Evolutionary conservation across 257 asterid species (phyloP).

Genomic region (Penstemon barbatus): DNA sequence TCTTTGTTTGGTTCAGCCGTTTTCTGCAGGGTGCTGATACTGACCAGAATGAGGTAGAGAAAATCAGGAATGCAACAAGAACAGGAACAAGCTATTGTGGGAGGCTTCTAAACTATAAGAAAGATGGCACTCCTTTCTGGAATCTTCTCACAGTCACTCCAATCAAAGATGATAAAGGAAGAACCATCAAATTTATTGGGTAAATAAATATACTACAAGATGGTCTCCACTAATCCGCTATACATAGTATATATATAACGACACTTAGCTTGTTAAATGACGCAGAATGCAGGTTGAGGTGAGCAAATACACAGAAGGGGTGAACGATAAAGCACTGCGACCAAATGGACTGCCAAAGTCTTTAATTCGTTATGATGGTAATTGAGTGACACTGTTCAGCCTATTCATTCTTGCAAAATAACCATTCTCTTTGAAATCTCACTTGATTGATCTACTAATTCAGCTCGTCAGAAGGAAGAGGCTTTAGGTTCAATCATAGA

Average conservation of each 20-base stretch:
- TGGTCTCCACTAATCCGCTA: too few relatives aligned
- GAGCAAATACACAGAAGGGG: constrained; percentile 97
- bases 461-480: constrained; percentile 96
- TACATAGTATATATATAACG: too few relatives aligned
- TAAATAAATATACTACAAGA: constrained; percentile 22
- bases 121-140: constrained; percentile 97
- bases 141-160: constrained; percentile 89
- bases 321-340: constrained; percentile 67
- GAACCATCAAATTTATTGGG: constrained; percentile 85
- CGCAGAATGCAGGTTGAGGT: constrained; percentile 99
- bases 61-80: constrained; percentile 63
- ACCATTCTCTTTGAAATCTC: constrained; percentile 25
- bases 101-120: constrained; percentile 91
- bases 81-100: constrained; percentile 90
- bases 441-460: constrained; percentile 24
- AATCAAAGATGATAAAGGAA: constrained; percentile 85
- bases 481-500: constrained; percentile 86
- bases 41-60: constrained; percentile 78
- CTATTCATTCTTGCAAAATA: constrained; percentile 13
- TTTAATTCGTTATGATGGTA: constrained; percentile 92
- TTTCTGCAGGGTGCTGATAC: constrained; percentile 95
- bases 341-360: constrained; percentile 97
- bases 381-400: constrained; percentile 1
- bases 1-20: constrained; percentile 70
- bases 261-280: too few relatives aligned